A percentile compares a stretch with the other conserved stretches of the same genome.
phyloP scores from a whole-genome alignment of 148 eudicot genomes.

The Heliamphora exappendiculata region DNA sequence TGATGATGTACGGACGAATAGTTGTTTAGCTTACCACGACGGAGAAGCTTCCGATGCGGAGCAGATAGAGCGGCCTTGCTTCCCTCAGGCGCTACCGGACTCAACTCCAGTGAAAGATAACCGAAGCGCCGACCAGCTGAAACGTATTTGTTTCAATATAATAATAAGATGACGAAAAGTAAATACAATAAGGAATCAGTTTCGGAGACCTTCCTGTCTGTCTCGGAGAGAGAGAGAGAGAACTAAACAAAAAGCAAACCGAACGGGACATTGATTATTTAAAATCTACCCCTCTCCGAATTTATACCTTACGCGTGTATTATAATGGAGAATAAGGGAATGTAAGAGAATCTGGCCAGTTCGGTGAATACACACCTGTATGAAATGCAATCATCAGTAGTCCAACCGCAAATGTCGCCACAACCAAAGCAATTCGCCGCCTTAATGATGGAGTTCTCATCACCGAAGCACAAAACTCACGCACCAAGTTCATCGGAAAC shows the following conservation, averaged over 20 bases:
- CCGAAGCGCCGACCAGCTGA: neutral
- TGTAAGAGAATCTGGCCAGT: neutral
- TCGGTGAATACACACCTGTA: conserved; percentile 21
- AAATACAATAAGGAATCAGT: neutral
- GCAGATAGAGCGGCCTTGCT: neutral
- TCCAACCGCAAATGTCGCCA: conserved; percentile 31
- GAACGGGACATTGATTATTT: no score
- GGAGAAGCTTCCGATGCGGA: conserved; percentile 48
- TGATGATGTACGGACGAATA: neutral
- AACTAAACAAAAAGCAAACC: conserved; percentile 6
- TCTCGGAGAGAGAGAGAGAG: conserved; percentile 7
- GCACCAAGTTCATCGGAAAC: neutral
- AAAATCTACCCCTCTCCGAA: no score
- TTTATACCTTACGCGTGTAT: no score
- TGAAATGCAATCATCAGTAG: conserved; percentile 12
- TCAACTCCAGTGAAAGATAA: neutral
- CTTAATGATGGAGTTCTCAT: neutral
- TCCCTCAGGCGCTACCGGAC: neutral
- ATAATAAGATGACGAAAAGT: neutral
- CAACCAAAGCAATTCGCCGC: conserved; percentile 29
- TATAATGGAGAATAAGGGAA: neutral
- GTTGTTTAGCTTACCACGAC: conserved; percentile 23
- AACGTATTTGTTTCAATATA: neutral
- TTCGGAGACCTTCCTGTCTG: neutral
- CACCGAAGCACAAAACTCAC: neutral